Evolutionary conservation across 2,329 filamentous ascomycete genomes (phyloP), one percentile per base, ranked within the genome.

Genomic region (Colletotrichum siamense): DNA sequence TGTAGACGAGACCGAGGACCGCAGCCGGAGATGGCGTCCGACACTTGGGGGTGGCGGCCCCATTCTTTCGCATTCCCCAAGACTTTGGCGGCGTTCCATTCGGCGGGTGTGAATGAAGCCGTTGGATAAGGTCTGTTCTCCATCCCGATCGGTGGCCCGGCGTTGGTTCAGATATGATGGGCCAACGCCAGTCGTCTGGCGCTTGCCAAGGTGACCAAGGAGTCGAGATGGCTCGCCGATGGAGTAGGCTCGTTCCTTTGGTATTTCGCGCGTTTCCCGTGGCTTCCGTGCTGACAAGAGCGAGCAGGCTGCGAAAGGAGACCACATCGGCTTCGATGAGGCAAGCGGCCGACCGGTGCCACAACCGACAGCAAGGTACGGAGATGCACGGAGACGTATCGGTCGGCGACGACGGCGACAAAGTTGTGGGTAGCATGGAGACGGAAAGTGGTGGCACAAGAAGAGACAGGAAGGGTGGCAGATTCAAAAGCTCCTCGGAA

Each of bases 91-190:
- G 73, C 64, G 34, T 69, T 32, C 70, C 70, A 57, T 44, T 44
- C 70, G 70, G 70, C 44, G 70, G 59, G 49, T 59, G 8, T 57
- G 34, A 64, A 15, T 8, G 64, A 73, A 32, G 70, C 71, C 74
- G 74, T 65, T 32, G 15, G 74, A 69, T 49, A 44, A 32, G 18
- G 62, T 32, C 24, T 52, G 69, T 75, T 69, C 59, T 28, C 61
- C 34, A 62, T 74, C 61, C 65, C 59, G 71, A 69, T 61, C 74
- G 64, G 70, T 69, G 64, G 61, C 63, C 70, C 55, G 74, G 70
- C 66, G 44, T 62, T 66, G 71, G 22, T 30, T 22, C 10, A 24
- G 24, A 52, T 10, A 26, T 44, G 22, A 15, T n/a, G 34, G 18
- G 22, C 13, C 36, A 57, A 28, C 44, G 65, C 65, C 55, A 64